Base-by-base conservation (phyloP, 2,329 filamentous ascomycete species). In the Sclerotinia sclerotiorum region DNA sequence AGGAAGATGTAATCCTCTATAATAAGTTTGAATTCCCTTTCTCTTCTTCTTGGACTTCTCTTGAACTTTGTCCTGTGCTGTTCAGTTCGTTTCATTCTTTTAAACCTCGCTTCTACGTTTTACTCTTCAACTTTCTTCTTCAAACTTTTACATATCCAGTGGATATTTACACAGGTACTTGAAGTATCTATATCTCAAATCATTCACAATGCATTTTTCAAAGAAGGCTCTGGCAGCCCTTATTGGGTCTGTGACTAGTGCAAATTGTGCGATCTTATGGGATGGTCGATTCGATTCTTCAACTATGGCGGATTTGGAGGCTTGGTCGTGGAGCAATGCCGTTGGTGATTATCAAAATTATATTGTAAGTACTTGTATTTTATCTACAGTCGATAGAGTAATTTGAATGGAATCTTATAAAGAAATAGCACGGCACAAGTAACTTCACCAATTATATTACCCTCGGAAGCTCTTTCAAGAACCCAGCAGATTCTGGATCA, bases 301-400 rank as follows among this genome's bases (percentile, higher is more conserved):
- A 72, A 79, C 80, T 21, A 80, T 83, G 11, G 73, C 81, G 2
- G 87, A 89, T 76, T 81, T 90, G 42, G 80, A 82, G 73, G 83
- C 83, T 52, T 90, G 88, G 88, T 87, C 84, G 5, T 91, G 85
- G 84, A 82, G 82, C n/a, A 90, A 87, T 77, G 85, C 89, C 78
- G 86, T 90, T 74, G 87, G 87, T 0, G 84, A 87, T 0, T 92
- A 90, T 79, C 89, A 92, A 78, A 92, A 90, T 82, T 92, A 92
- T 80, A 91, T 91, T 76, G 74, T 74, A 62, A 64, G 73, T 68
- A 19, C 29, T 48, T 8, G 17, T 52, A 35, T 19, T 39, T 46
- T 11, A 42, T 63, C n/a, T 24, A 24, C 3, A 5, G 15, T 5
- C 15, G 15, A 27, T 17, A 8, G n/a, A n/a, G 19, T 62, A 35